phyloP scores from a whole-genome alignment of 2,329 filamentous ascomycete genomes.

The Albophoma yamanashiensis region DNA sequence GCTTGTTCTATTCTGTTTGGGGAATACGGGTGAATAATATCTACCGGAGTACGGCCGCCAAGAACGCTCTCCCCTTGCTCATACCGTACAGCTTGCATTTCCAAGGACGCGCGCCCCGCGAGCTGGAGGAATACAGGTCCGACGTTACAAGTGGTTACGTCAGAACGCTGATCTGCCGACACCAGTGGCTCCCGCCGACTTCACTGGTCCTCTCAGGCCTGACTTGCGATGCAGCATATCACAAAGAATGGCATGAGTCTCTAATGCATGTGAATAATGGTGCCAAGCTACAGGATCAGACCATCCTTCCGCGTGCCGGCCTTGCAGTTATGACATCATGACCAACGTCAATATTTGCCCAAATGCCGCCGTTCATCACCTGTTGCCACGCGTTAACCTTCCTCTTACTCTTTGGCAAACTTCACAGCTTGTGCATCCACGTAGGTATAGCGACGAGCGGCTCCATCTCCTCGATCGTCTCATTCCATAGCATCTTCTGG shows the following conservation, averaged over 20 bases:
- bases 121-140: no score
- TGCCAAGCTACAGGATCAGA: background rate
- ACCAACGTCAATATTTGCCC: background rate
- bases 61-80: no score
- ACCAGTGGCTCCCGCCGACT: no score
- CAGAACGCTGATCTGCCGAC: background rate
- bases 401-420: background rate
- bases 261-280: no score
- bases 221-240: background rate
- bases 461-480: background rate
- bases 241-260: no score
- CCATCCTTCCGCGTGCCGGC: background rate
- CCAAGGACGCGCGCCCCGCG: no score
- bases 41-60: no score
- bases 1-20: no score
- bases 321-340: background rate
- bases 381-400: background rate
- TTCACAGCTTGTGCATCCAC: constrained; percentile 4
- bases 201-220: background rate
- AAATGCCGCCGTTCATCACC: background rate
- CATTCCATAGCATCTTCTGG: background rate
- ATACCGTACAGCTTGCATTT: no score
- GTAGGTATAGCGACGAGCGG: background rate
- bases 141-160: background rate
- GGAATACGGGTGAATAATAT: no score